Evolutionary conservation across 1,139 yeast species (phyloP).

Genomic region (Pneumocystis jirovecii): DNA sequence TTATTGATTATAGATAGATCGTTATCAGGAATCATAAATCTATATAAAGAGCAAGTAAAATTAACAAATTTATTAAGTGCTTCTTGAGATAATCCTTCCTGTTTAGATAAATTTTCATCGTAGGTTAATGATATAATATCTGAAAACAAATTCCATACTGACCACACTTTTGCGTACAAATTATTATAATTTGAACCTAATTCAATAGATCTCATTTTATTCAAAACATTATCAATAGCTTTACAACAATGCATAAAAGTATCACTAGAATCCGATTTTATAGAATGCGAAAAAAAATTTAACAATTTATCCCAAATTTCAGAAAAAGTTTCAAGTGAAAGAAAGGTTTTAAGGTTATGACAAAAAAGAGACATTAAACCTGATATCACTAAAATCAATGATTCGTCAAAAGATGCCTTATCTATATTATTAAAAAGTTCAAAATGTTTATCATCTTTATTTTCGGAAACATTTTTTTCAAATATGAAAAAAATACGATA

Average conservation of each 20-base stretch:
- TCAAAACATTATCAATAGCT: neutral
- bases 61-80: neutral
- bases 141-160: neutral
- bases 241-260: neutral
- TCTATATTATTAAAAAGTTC: neutral
- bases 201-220: neutral
- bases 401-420: neutral
- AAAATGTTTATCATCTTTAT: neutral
- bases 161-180: neutral
- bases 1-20: neutral
- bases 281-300: neutral
- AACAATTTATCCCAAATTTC: neutral
- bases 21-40: neutral
- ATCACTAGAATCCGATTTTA: neutral
- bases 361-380: neutral
- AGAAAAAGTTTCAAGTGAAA: neutral
- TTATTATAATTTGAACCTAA: neutral
- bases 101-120: neutral
- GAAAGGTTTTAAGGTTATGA: neutral
- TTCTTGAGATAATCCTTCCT: neutral
- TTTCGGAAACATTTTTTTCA: neutral
- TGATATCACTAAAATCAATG: neutral
- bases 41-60: conserved; percentile 1
- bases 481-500: neutral
- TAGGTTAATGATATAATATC: neutral